These are phyloP conservation scores for Coniochaeta ligniaria DNA, from an alignment of 2,329 filamentous ascomycete species.

Conservation along the genomic window DNA sequence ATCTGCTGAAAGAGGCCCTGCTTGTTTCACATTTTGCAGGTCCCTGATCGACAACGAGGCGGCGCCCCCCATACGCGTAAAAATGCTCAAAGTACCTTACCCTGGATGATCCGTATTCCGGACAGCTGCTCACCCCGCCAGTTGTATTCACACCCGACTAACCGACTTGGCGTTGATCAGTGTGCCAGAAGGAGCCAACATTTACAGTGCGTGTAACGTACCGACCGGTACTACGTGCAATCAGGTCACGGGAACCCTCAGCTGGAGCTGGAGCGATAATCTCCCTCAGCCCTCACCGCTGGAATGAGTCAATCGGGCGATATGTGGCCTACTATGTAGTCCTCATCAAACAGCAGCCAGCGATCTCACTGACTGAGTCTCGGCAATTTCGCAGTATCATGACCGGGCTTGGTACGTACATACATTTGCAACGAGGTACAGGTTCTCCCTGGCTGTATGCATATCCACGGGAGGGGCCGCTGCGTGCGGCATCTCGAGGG, in stretches of 20 bases:
- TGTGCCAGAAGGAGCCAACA: neutral
- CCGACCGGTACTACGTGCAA: no score
- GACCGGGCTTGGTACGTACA: no score
- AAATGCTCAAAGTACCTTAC: neutral
- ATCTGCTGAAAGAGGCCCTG: neutral
- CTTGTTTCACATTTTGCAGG: conserved; percentile 1
- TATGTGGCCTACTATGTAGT: no score
- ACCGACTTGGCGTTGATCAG: neutral
- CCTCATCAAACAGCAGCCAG: neutral
- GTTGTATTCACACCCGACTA: neutral
- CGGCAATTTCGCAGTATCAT: no score
- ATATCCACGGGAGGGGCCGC: conserved; percentile 14
- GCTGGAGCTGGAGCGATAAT: no score
- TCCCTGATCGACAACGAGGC: neutral
- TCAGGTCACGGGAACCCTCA: neutral
- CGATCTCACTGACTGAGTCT: neutral
- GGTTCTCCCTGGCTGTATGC: conserved; percentile 3
- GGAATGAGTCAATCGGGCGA: neutral
- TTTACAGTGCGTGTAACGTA: neutral
- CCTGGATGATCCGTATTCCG: neutral
- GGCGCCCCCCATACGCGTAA: no score
- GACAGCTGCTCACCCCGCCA: neutral
- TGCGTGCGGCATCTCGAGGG: conserved; percentile 9
- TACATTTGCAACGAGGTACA: neutral
- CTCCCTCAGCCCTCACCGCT: neutral